Evolutionary conservation across 441 rosid genomes (phyloP).

Genomic region (Theobroma grandiflorum): DNA sequence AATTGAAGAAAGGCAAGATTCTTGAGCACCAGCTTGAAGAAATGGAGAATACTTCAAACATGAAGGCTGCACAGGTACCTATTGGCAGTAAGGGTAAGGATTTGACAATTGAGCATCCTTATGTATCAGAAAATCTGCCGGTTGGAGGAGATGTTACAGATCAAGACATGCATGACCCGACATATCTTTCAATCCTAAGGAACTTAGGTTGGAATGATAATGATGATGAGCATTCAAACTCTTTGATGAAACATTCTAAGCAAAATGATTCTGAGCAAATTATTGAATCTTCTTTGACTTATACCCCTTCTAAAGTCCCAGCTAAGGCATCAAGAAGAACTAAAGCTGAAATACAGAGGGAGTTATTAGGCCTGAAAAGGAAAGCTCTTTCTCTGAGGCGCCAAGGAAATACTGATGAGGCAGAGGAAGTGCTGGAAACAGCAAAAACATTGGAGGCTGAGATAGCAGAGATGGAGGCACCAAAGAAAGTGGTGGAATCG

Average conservation of each 20-base stretch:
- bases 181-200: conserved; percentile 63
- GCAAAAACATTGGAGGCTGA: conserved; percentile 74
- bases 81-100: conserved; percentile 30
- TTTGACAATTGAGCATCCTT: conserved; percentile 36
- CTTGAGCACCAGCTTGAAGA: conserved; percentile 82
- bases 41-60: conserved; percentile 54
- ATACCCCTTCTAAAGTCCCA: conserved; percentile 31
- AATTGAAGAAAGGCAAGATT: conserved; percentile 66
- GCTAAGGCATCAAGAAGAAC: conserved; percentile 55
- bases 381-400: conserved; percentile 82
- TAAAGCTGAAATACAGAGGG: conserved; percentile 85
- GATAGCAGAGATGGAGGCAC: conserved; percentile 64
- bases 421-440: conserved; percentile 67
- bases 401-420: conserved; percentile 80
- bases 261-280: conserved; percentile 39
- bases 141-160: conserved; percentile 67
- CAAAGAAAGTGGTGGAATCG: conserved; percentile 46
- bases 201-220: conserved; percentile 81
- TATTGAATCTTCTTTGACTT: conserved; percentile 31
- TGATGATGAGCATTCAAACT: conserved; percentile 37
- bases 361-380: conserved; percentile 83
- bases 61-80: conserved; percentile 36
- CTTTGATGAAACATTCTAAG: conserved; percentile 37
- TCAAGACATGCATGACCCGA: conserved; percentile 72
- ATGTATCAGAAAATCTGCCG: conserved; percentile 32